Percentiles rank a stretch among this genome's conserved stretches.
Evolutionary conservation across 2,329 filamentous ascomycete species (phyloP).

Genomic region (Fusarium sp.): DNA sequence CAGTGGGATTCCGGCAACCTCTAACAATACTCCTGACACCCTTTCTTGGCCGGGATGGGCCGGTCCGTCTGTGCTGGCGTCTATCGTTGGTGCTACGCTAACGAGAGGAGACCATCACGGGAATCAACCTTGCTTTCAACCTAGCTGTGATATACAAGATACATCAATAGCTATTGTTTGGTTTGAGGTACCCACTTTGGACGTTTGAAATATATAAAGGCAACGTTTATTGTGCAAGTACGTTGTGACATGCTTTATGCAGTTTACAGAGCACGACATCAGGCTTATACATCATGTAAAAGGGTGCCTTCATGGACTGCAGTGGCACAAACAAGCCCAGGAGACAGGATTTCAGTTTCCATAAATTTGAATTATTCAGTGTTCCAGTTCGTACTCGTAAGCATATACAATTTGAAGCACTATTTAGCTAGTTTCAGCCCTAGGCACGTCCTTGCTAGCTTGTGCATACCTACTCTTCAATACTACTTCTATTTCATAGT

Average conservation of each 20-base stretch:
- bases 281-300: neutral
- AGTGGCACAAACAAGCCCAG: neutral
- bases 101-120: conserved; percentile 14
- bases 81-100: conserved; percentile 12
- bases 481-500: too few species aligned
- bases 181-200: neutral
- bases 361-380: neutral
- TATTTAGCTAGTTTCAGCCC: too few species aligned
- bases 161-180: neutral
- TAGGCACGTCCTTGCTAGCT: too few species aligned
- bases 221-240: neutral
- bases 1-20: conserved; percentile 5
- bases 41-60: conserved; percentile 37
- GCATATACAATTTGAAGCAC: too few species aligned
- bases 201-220: too few species aligned
- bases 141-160: conserved; percentile 7
- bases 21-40: conserved; percentile 4
- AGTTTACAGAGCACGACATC: neutral
- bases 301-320: neutral
- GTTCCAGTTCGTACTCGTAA: too few species aligned
- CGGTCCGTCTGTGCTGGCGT: conserved; percentile 33
- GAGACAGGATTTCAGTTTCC: neutral
- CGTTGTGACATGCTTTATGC: neutral
- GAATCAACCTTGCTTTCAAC: conserved; percentile 34
- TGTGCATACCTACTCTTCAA: too few species aligned